Evolutionary conservation across 2,329 filamentous ascomycete genomes (phyloP).

Genomic region (Exophiala phaeomuriformis): DNA sequence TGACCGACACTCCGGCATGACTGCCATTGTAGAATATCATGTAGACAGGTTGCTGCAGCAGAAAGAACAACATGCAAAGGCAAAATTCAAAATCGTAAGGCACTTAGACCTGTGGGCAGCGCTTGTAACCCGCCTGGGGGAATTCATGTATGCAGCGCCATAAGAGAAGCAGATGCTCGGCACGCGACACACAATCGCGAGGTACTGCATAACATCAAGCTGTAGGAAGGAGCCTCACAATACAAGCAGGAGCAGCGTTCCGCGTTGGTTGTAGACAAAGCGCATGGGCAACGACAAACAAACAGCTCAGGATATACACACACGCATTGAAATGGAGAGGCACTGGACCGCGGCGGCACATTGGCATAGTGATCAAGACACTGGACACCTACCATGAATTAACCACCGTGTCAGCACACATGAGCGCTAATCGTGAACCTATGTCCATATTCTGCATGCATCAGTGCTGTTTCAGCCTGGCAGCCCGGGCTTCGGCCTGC

Average conservation of each 20-base stretch:
- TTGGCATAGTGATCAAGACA: too few species aligned
- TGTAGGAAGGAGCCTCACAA: background rate
- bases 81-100: background rate
- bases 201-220: background rate
- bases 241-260: background rate
- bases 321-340: too few species aligned
- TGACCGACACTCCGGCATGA: constrained; percentile 1
- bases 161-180: background rate
- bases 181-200: background rate
- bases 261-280: background rate
- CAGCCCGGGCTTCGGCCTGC: constrained; percentile 50
- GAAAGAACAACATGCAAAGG: background rate
- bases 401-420: too few species aligned
- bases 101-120: background rate
- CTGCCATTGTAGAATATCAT: background rate
- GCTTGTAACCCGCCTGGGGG: background rate
- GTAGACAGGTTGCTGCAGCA: background rate
- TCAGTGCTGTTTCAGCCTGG: constrained; percentile 39
- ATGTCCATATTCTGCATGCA: background rate
- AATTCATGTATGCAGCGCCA: background rate
- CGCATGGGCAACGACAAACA: background rate
- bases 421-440: background rate
- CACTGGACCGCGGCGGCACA: too few species aligned
- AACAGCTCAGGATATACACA: too few species aligned
- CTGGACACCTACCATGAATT: too few species aligned